phyloP scores from a whole-genome alignment of 192 early-diverging fungal species.

The Linnemannia schmuckeri region DNA sequence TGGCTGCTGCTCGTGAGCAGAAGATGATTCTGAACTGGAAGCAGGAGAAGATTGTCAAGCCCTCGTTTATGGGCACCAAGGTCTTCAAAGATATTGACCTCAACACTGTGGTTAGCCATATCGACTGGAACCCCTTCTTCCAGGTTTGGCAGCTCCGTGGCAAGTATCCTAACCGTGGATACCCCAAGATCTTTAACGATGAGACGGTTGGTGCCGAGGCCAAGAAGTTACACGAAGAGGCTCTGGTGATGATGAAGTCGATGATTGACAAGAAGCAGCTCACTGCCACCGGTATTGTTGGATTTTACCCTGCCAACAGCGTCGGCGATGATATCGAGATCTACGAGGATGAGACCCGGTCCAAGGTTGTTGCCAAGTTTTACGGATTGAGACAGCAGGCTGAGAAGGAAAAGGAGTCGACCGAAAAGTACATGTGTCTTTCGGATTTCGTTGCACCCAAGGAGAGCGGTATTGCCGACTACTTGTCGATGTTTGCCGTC shows the following conservation, averaged over 20 bases:
- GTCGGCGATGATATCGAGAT: conserved; percentile 90
- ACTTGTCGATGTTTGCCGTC: conserved; percentile 93
- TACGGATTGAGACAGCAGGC: conserved; percentile 79
- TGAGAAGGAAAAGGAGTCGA: conserved; percentile 75
- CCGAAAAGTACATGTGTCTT: conserved; percentile 89
- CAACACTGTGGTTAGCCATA: conserved; percentile 80
- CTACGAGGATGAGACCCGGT: conserved; percentile 83
- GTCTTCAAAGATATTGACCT: conserved; percentile 85
- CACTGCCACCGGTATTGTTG: conserved; percentile 82
- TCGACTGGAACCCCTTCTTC: conserved; percentile 99
- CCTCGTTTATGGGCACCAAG: conserved; percentile 86
- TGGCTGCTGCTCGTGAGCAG: conserved; percentile 79
- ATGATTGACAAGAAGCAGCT: conserved; percentile 84
- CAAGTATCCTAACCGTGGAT: conserved; percentile 96
- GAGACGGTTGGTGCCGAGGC: conserved; percentile 94
- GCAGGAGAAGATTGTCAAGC: conserved; percentile 79
- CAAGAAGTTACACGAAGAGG: conserved; percentile 90
- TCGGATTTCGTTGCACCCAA: conserved; percentile 95
- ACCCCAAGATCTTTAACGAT: conserved; percentile 97
- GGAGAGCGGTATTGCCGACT: conserved; percentile 79
- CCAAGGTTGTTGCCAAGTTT: conserved; percentile 78
- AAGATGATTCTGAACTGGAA: conserved; percentile 80
- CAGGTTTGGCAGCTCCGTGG: conserved; percentile 97
- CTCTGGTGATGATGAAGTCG: conserved; percentile 81
- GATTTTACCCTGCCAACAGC: conserved; percentile 90